Percentiles rank a stretch among this genome's conserved stretches.
phyloP scores from a whole-genome alignment of 768 basidiomycete species.

The Mycena pura region DNA sequence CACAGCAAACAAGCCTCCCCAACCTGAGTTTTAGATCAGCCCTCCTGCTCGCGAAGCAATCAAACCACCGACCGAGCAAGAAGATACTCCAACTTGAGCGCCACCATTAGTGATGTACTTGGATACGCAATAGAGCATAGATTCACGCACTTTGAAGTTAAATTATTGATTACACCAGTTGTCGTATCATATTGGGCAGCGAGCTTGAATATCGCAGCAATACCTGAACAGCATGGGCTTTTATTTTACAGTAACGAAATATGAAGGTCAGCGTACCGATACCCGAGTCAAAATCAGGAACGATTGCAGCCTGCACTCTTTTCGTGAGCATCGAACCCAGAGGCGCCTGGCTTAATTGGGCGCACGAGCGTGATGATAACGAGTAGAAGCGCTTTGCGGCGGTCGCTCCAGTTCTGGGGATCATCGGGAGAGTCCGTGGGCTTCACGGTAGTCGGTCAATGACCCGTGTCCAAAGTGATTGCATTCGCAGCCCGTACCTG shows the following conservation, averaged over 20 bases:
- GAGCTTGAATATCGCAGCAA: constrained; percentile 63
- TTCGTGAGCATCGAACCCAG: neutral
- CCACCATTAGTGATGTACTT: constrained; percentile 7
- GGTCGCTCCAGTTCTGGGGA: constrained; percentile 54
- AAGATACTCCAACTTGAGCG: constrained; percentile 71
- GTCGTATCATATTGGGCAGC: constrained; percentile 58
- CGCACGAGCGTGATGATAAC: constrained; percentile 53
- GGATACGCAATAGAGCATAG: neutral
- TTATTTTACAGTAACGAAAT: neutral
- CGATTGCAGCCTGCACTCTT: constrained; percentile 52
- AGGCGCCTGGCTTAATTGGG: neutral
- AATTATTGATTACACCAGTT: constrained; percentile 57
- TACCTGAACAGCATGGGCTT: constrained; percentile 41
- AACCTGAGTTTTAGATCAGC: constrained; percentile 12
- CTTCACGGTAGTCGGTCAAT: no score
- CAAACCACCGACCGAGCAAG: constrained; percentile 51
- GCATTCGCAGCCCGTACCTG: no score
- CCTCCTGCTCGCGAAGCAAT: neutral
- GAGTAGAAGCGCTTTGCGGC: constrained; percentile 55
- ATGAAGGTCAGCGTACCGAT: constrained; percentile 42
- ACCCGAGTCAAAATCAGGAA: constrained; percentile 67
- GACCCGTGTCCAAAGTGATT: no score
- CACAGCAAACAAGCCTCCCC: constrained; percentile 9
- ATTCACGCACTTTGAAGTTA: constrained; percentile 52
- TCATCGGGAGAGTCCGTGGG: constrained; percentile 46